Base-by-base conservation (phyloP, 352 stramenopile species). In the Phytopythium kandeliae region DNA sequence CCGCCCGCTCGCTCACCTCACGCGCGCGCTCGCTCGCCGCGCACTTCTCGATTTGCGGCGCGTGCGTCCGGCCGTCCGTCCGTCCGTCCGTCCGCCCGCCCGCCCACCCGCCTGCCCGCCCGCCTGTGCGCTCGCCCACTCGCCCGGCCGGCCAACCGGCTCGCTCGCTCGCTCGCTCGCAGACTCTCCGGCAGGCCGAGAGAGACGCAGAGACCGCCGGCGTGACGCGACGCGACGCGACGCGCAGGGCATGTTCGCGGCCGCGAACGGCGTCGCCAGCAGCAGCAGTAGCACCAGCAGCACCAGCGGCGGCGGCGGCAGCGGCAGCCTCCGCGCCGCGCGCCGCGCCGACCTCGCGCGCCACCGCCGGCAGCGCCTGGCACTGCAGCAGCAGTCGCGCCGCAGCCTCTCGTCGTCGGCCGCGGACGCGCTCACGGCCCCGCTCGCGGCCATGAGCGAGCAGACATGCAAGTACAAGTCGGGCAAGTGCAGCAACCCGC, bases 381-480 rank as follows among this genome's bases (percentile, higher is more conserved):
- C 44, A 28, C 43, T 38, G 43, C 43, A 49, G 26, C 38, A 45
- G 38, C 38, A 45, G n/a, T 21, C 6, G 31, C 25, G n/a, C 40
- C 40, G 44, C 4, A 28, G 30, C 44, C 28, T 9, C 10, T 15
- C 69, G 59, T 63, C 60, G 51, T 57, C 48, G 56, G 56, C 65
- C 40, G 62, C 68, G 47, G 65, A 68, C 53, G 59, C 33, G 31
- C 54, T 75, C 19, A 67, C 66, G 38, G 71, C 61, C 12, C 66
- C 74, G n/a, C 58, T 76, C 40, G 77, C 67, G 47, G 63, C 74
- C 6, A 58, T 65, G 26, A 57, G 60, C 44, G 55, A 67, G 42
- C 64, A 86, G 36, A 65, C 85, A 17, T 94, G 84, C 68, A 89
- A 89, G 59, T 94, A 94, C 75, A 92, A 92, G 68, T 92, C 80